Base-by-base conservation (phyloP, 192 early-diverging fungal species). In the Polychytrium aggregatum region DNA sequence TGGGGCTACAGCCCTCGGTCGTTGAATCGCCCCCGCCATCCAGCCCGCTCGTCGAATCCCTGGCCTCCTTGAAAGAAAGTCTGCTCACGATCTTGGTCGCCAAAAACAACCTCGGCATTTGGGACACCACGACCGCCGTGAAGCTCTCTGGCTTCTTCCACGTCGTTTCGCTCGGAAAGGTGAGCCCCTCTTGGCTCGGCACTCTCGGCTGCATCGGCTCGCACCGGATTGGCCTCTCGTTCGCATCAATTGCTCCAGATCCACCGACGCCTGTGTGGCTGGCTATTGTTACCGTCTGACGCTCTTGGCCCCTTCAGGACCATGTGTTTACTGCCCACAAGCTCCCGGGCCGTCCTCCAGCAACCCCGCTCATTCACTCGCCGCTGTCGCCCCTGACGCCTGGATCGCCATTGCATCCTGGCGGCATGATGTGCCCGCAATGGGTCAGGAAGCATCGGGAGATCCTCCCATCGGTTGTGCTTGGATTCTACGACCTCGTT, bases 351-450 rank as follows among this genome's bases (percentile, higher is more conserved):
- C 17, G n/a, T 9, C 54, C 43, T 11, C 35, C 48, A 8, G 20
- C 10, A 7, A 49, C 31, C 33, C 35, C 28, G 50, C 36, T 29
- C 5, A 44, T 48, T 21, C 57, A 74, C 53, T 82, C 81, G 14
- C 44, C 68, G 7, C 52, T 91, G 16, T 89, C 88, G 3, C 89
- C 89, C 4, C 58, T 76, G 0, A 68, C 63, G 18, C 67, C 70
- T 5, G 51, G 62, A 4, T 92, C 90, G 6, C 79, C 84, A 10
- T 50, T 90, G 41, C 71, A 81, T 68, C 88, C 90, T 0, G 86
- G 90, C 62, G 90, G 90, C 17, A 57, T 92, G n/a, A 79, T 92
- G 55, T 61, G 72, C 0, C 74, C 84, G 0, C 31, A 53, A 13
- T 92, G 85, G 85, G 50, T 87, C 18, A 41, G 55, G 20, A 72